Evolutionary conservation across 148 eudicot species (phyloP), one percentile per base, ranked within the genome.

Genomic region (Camellia sinensis): DNA sequence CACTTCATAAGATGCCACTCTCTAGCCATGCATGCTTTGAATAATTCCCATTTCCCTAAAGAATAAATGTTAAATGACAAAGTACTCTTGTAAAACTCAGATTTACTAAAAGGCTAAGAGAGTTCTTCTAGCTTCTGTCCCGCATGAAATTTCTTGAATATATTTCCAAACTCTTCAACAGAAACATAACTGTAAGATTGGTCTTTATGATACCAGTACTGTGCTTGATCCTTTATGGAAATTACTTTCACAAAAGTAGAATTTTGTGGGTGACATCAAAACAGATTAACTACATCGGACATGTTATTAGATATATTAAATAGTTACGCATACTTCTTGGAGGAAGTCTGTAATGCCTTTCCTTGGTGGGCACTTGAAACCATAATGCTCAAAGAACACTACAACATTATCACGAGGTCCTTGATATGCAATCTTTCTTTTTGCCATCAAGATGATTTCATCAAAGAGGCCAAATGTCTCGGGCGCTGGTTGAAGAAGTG

Each of bases 331-430:
- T 78, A 84, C 84, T 71, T 84, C 87, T 78, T 84, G 87, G 64
- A 84, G 80, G 73, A 84, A 84, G 57, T 84, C 87, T 50, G 87
- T 84, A 1, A 81, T 71, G 22, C 84, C 84, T 84, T 84, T 84
- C 13, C 87, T 81, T 18, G 41, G 57, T 14, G 87, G 87, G 70
- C 87, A 84, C 14, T 37, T 74, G 82, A 84, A 84, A 9, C 87
- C 84, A 80, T 72, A 73, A 29, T 57, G 8, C 44, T 78, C 77
- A 19, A 84, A 84, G 45, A 73, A 84, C 17, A 78, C 82, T 6
- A 84, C 15, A 41, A 81, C 77, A 53, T 74, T 50, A 50, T 71
- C 73, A 2, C 84, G 46, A 50, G 84, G 84, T 7, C 87, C 87
- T 45, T 84, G 87, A 50, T 84, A 81, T 13, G 68, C 82, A 63